A percentile compares a stretch with the other conserved stretches of the same genome.
These are phyloP conservation scores for apple (Malus domestica) DNA, from an alignment of 306 rosid genomes.

Conservation along the genomic window ASM211411v1 NC_041795.1:3142501-3143000, in stretches of 20 bases:
- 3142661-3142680: background rate
- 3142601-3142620: background rate
- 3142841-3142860: slow-evolving; percentile 21
- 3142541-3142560: background rate
- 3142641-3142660: background rate
- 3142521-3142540: background rate
- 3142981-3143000: slow-evolving; percentile 11
- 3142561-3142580: background rate
- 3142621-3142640: background rate
- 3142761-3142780: background rate
- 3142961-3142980: slow-evolving; percentile 24
- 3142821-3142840: background rate
- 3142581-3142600: background rate
- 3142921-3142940: slow-evolving; percentile 99
- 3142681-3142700: background rate
- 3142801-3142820: background rate
- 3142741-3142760: background rate
- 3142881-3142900: slow-evolving; percentile 96
- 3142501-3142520: background rate
- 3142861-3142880: slow-evolving; percentile 33
- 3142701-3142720: background rate
- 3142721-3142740: background rate
- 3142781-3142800: slow-evolving; percentile 2
- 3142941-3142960: slow-evolving; percentile 94
- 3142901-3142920: slow-evolving; percentile 99